Base-by-base conservation (phyloP, 2,329 filamentous ascomycete species). In the Curvularia hawaiiensis region DNA sequence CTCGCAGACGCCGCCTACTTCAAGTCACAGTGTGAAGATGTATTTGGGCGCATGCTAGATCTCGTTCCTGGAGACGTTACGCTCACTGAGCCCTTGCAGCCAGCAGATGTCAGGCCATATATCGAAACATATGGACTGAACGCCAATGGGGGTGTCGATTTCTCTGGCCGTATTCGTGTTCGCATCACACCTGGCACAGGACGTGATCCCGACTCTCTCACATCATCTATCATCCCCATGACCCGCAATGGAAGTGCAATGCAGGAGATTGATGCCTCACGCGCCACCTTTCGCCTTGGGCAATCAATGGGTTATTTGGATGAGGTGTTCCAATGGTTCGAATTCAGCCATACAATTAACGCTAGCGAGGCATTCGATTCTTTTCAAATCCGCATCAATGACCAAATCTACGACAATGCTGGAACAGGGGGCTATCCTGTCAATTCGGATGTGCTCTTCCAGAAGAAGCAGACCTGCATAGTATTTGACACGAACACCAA, bases 1-100 rank as follows among this genome's bases (percentile, higher is more conserved):
- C 62, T 77, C 9, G 59, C 61, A 14, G 63, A 69, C n/a, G 16
- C 48, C 8, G 53, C 56, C 6, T 60, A 63, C 14, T 71, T 68
- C 47, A 57, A 65, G 38, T 50, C 53, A 0, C 57, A 61, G 22
- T 71, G 68, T 43, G 50, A 63, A 20, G 58, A 53, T 24, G 58
- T 64, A 1, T 63, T 71, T 33, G 58, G 55, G 7, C 56, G 63
- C 20, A 64, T 69, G 63, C 57, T 69, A 12, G 52, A 66, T 44
- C 62, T 64, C 4, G 68, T 70, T 7, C 68, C 68, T 2, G 60
- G 55, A 9, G 58, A 58, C 22, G 61, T 68, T 26, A 60, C 55
- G 28, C 60, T 69, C 2, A 54, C 60, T 2, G 66, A 69, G 40
- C 63, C 65, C 7, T 38, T 69, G 22, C 50, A 56, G 31, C 63